Evolutionary conservation across 176 grass and related monocot species (phyloP).

Genomic region (Cenchrus fungigraminus): DNA sequence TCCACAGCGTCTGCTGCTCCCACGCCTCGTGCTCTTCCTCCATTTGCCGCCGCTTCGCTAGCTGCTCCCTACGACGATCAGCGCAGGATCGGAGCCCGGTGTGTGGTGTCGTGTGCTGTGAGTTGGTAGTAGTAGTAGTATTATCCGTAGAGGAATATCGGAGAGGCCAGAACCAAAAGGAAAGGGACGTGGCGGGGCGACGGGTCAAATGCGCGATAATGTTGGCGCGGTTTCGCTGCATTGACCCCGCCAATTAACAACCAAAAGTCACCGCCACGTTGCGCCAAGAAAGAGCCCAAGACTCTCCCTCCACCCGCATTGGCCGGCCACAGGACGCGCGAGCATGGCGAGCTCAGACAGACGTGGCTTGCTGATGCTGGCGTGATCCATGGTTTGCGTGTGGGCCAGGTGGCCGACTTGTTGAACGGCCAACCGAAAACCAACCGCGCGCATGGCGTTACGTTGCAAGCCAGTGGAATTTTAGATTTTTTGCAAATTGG

Average conservation of each 20-base stretch:
- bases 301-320: neutral
- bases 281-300: neutral
- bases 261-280: neutral
- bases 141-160: no score
- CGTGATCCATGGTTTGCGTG: neutral
- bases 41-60: neutral
- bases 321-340: neutral
- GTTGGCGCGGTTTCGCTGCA: no score
- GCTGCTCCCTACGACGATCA: neutral
- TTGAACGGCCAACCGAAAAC: neutral
- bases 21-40: slow-evolving; percentile 5
- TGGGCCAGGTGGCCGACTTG: neutral
- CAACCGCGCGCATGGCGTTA: neutral
- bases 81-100: neutral
- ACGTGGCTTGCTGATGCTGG: neutral
- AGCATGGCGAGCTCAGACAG: neutral
- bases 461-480: neutral
- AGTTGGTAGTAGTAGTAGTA: no score
- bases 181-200: no score
- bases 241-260: no score
- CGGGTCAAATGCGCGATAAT: no score
- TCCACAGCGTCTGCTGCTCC: slow-evolving; percentile 7
- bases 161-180: no score
- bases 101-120: no score
- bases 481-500: neutral